Conservation (phyloP, 176 grass and related monocot genomes). For the Guadua angustifolia region DNA sequence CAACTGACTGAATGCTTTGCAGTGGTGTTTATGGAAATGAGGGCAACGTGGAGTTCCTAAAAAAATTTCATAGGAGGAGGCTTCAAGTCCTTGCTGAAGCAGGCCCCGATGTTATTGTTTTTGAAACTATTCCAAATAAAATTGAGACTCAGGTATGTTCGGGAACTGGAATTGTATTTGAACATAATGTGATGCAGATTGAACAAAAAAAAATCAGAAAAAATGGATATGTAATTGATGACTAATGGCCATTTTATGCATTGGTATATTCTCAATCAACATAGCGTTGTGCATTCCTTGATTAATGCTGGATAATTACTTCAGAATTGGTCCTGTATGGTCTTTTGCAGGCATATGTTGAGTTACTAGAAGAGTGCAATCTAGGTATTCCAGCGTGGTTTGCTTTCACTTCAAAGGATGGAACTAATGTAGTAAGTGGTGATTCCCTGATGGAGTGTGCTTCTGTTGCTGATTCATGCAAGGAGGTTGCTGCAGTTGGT, state of each 20-base stretch:
- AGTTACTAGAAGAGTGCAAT: constrained; percentile 73
- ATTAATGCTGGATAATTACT: neutral
- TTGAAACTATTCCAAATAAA: constrained; percentile 91
- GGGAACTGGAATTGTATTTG: constrained; percentile 1
- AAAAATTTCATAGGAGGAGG: constrained; percentile 74
- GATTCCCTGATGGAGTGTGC: constrained; percentile 73
- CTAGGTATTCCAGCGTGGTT: constrained; percentile 81
- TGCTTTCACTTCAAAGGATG: constrained; percentile 92
- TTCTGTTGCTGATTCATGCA: constrained; percentile 70
- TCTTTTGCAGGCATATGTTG: constrained; percentile 73
- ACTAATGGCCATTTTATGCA: neutral
- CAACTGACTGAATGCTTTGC: constrained; percentile 25
- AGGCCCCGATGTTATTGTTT: constrained; percentile 79
- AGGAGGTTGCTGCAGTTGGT: constrained; percentile 69
- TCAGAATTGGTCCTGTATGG: neutral
- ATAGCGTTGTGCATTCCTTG: neutral
- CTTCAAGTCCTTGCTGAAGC: constrained; percentile 78
- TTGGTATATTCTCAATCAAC: neutral
- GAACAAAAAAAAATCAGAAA: neutral
- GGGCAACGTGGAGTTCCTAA: constrained; percentile 63
- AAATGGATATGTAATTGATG: neutral
- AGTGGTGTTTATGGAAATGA: constrained; percentile 83
- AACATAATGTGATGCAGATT: neutral
- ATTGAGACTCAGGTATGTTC: constrained; percentile 76
- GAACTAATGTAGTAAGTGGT: constrained; percentile 72